Evolutionary conservation across 225 moss, liverwort and hornwort genomes (phyloP), one percentile per base, ranked within the genome.

Genomic region (Climacium dendroides): DNA sequence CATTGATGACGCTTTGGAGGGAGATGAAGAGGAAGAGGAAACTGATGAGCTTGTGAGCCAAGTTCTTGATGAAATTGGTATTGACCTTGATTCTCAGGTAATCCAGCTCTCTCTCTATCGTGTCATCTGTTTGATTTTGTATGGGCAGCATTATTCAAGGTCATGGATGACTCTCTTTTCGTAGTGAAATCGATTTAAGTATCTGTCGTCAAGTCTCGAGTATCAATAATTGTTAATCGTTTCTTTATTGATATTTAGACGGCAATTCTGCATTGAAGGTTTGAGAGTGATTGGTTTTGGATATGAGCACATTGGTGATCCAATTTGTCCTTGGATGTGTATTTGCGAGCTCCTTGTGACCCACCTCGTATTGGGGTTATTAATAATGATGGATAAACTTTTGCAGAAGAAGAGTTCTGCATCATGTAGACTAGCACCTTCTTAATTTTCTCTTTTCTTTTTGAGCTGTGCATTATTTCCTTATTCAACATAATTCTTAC

Each of bases 11-110:
- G 98, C 97, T 86, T 92, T 98, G 90, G 98, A 98, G 91, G 97
- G 97, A 61, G 98, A 98, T 76, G 98, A 97, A 84, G 97, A 98
- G 86, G 98, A 98, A 87, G 98, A 98, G 91, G 98, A 98, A 88
- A 97, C 95, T 34, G 98, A 98, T 45, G 98, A 98, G 87, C 96
- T 98, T 87, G 97, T 97, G 55, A 98, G 90, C 90, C 97, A 98
- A 97, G 98, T 98, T 62, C 92, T 98, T 67, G 98, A 98, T 87
- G 96, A 96, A 91, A 96, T 98, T 89, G 98, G 97, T 80, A 92
- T 98, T 55, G 97, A 98, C 92, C 92, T 98, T 60, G 98, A 96
- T 93, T 93, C 97, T 87, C 97, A 98, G 96, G 96, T 97, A 86
- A 86, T 39, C 15, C 25, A 80, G 4, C 80, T 41, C 58, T 70